Evolutionary conservation across 2,329 filamentous ascomycete species (phyloP), one percentile per base, ranked within the genome.

Genomic region (Phaeosphaeria sp.): DNA sequence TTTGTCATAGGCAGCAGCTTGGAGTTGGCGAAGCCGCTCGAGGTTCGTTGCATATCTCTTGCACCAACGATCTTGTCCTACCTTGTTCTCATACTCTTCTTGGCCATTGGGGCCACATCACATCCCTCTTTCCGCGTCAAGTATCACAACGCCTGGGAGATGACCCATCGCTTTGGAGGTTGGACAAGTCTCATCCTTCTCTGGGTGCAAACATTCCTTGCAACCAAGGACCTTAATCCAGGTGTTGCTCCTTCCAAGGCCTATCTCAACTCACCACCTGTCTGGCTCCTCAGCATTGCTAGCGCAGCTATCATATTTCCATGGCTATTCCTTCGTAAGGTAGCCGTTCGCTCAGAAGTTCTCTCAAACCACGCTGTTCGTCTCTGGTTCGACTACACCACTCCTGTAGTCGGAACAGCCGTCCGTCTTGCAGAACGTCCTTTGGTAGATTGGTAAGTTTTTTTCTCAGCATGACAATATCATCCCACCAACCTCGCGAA

Each of bases 361-460:
- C 85, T 95, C 11, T 95, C 91, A 0, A 76, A 83, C 42, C 91
- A 94, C 75, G 91, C 91, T 48, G 80, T 91, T 27, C 86, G 90
- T 46, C 83, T 95, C 15, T 87, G 90, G 74, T 77, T 76, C 61
- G 66, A 76, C 30, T 72, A 77, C 62, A 68, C 69, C 0, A 71
- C 63, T 0, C 72, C 73, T 3, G 63, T 72, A 21, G 68, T 73
- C 17, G 75, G 74, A 7, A 72, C 75, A 17, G 59, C 68, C 23
- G 65, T 76, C 23, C 64, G 71, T n/a, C 66, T 76, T 50, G 64
- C 75, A 33, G 60, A 72, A 60, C 63, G 70, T 11, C 68, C 76
- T 30, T 63, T 79, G n/a, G 56, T 65, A 15, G 74, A 77, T 55
- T 76, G 72, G 46, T 47, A 47, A 30, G 46, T 23, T 11, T 4